A percentile compares a stretch with the other conserved stretches of the same genome.
Evolutionary conservation across 371 early-diverging fungal genomes (phyloP).

Genomic region (Batrachochytrium dendrobatidis): DNA sequence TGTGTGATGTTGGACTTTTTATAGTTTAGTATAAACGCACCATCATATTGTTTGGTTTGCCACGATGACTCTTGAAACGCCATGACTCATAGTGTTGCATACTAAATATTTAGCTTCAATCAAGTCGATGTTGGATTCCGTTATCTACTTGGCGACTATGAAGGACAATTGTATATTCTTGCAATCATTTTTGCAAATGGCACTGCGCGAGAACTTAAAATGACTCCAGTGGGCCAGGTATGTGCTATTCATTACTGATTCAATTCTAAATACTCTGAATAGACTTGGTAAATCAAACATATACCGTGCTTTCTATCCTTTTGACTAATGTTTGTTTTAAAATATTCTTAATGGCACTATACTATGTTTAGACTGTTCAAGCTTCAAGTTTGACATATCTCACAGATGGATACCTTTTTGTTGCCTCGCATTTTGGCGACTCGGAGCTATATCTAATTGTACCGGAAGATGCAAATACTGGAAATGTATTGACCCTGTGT

Average conservation of each 20-base stretch:
- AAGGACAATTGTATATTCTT: constrained; percentile 60
- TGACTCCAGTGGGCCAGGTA: constrained; percentile 42
- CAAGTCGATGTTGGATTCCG: constrained; percentile 42
- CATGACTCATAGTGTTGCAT: too few relatives aligned
- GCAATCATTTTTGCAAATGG: constrained; percentile 30
- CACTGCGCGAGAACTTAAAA: constrained; percentile 21
- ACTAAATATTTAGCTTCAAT: constrained; percentile 34
- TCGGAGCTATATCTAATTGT: constrained; percentile 58
- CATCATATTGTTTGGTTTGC: too few relatives aligned
- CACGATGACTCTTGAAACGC: too few relatives aligned
- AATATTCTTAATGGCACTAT: too few relatives aligned
- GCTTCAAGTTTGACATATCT: constrained; percentile 31
- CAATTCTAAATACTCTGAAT: too few relatives aligned
- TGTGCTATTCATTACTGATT: background rate
- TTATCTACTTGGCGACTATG: constrained; percentile 67
- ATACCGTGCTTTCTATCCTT: too few relatives aligned
- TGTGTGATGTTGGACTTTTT: constrained; percentile 4
- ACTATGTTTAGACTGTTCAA: constrained; percentile 23
- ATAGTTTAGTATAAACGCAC: too few relatives aligned
- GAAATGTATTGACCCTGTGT: constrained; percentile 41
- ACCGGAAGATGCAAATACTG: constrained; percentile 23
- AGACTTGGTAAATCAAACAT: too few relatives aligned
- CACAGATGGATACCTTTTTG: constrained; percentile 7
- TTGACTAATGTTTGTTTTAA: too few relatives aligned
- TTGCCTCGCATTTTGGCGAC: constrained; percentile 38